phyloP scores from a whole-genome alignment of 2,329 filamentous ascomycete species.

The Monilinia fructigena region DNA sequence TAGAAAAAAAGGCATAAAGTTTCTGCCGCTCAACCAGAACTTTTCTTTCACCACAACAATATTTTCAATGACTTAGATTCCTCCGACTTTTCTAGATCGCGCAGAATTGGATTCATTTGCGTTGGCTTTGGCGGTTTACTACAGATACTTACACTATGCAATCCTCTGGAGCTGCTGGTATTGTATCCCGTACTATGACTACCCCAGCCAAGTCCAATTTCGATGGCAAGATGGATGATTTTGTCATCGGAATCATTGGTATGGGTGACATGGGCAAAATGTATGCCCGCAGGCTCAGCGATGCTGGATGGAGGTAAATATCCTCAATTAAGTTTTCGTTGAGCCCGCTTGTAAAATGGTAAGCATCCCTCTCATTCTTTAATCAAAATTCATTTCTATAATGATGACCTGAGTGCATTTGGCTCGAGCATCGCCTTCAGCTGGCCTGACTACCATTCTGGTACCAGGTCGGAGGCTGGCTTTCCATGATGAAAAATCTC shows the following conservation, averaged over 20 bases:
- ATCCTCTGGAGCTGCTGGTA: neutral
- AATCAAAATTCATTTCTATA: slow-evolving; percentile 33
- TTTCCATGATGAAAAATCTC: slow-evolving; percentile 98
- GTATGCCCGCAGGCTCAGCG: slow-evolving; percentile 86
- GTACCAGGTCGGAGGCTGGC: slow-evolving; percentile 58
- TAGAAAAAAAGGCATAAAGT: slow-evolving; percentile 21
- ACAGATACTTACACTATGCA: neutral
- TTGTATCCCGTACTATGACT: slow-evolving; percentile 13
- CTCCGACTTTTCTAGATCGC: neutral
- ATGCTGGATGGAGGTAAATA: slow-evolving; percentile 93
- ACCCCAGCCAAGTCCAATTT: slow-evolving; percentile 22
- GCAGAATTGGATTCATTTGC: neutral
- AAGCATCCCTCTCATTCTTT: slow-evolving; percentile 38
- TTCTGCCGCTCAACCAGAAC: slow-evolving; percentile 8
- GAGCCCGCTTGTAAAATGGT: slow-evolving; percentile 35
- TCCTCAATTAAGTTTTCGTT: slow-evolving; percentile 38
- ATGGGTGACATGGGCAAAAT: slow-evolving; percentile 99
- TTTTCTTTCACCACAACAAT: slow-evolving; percentile 17
- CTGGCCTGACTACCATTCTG: slow-evolving; percentile 71
- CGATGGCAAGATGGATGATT: slow-evolving; percentile 45
- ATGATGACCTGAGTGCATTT: slow-evolving; percentile 99
- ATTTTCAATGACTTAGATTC: neutral
- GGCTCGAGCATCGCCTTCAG: slow-evolving; percentile 91
- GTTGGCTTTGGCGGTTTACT: neutral
- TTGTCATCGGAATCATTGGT: slow-evolving; percentile 89